Evolutionary conservation across 768 basidiomycete genomes (phyloP).

Genomic region (Lyophyllum atratum): DNA sequence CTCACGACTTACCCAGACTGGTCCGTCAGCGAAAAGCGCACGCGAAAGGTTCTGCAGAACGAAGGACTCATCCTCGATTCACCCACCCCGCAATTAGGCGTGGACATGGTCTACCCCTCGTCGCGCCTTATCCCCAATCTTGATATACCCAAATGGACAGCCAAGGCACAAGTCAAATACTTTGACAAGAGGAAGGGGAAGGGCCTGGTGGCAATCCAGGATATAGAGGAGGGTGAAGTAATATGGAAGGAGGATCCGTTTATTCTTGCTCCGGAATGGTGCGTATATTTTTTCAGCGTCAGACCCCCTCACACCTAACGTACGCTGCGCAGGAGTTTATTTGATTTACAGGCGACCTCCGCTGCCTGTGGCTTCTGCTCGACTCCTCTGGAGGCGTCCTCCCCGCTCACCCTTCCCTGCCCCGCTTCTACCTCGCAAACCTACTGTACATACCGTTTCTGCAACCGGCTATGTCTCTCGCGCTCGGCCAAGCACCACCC

Average conservation of each 20-base stretch:
- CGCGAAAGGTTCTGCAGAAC: constrained; percentile 67
- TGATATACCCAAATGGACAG: constrained; percentile 62
- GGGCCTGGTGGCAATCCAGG: constrained; percentile 72
- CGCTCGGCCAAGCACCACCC: constrained; percentile 68
- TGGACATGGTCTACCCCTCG: constrained; percentile 47
- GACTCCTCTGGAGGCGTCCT: constrained; percentile 52
- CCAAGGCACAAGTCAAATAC: constrained; percentile 64
- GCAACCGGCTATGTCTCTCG: constrained; percentile 74
- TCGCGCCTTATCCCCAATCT: constrained; percentile 66
- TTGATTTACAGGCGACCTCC: constrained; percentile 61
- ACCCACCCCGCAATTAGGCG: constrained; percentile 8
- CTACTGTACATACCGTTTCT: constrained; percentile 69
- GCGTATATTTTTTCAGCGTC: constrained; percentile 14
- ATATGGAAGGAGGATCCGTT: constrained; percentile 89
- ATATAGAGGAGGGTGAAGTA: constrained; percentile 69
- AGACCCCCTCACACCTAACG: not conserved
- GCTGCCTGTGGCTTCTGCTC: constrained; percentile 76
- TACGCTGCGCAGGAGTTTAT: constrained; percentile 62
- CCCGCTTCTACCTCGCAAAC: constrained; percentile 36
- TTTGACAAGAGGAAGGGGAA: constrained; percentile 79
- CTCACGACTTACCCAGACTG: constrained; percentile 63
- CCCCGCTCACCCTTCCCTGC: constrained; percentile 55
- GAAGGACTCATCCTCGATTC: constrained; percentile 48
- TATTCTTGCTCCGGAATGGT: constrained; percentile 82
- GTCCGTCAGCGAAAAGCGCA: constrained; percentile 84